Base-by-base conservation (phyloP, 176 grass and related monocot species). In the Zizania latifolia region DNA sequence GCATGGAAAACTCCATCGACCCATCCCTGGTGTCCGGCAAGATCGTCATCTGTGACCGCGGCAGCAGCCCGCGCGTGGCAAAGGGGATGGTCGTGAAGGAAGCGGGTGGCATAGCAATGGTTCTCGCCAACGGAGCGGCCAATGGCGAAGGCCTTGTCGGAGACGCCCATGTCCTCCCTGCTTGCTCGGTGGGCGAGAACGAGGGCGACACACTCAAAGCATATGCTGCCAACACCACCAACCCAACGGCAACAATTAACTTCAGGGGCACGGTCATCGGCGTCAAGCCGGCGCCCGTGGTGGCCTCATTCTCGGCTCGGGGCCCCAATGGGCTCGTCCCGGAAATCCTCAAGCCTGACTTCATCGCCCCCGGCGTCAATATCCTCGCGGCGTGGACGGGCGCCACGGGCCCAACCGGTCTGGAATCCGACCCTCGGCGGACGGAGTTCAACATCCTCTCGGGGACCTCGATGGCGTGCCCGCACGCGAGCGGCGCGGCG, bases 391-490 rank as follows among this genome's bases (percentile, higher is more conserved):
- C 91, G 35, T 98, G 94, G 94, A 98, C 91, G 29, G 89, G 87
- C 32, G 86, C 94, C 32, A 45, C 81, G 2, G 94, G 91, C 0
- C 94, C 94, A 10, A 98, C 91, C 15, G 91, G 91, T 3, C 84
- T 98, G 21, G 75, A 82, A 0, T 37, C 82, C 2, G 94, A 98
- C 27, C 6, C 55, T 11, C 89, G 94, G 23, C 89, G 85, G 17
- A 92, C 84, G 22, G 94, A 98, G 82, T 98, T 94, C 72, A 98
- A 98, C 83, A 98, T 98, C 75, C 89, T 98, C 30, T 98, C 94
- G 4, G 94, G 94, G 0, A 98, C 94, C 7, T 98, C 94, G 13
- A 98, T 98, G 94, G 91, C 94, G 55, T 94, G 94, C 68, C 94
- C 94, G 17, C 94, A 98, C 80, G 94, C 88, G 17, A 98, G 94